These are phyloP conservation scores for Penicillium janthinellum DNA, from an alignment of 2,329 filamentous ascomycete species.

Conservation along the genomic window DNA sequence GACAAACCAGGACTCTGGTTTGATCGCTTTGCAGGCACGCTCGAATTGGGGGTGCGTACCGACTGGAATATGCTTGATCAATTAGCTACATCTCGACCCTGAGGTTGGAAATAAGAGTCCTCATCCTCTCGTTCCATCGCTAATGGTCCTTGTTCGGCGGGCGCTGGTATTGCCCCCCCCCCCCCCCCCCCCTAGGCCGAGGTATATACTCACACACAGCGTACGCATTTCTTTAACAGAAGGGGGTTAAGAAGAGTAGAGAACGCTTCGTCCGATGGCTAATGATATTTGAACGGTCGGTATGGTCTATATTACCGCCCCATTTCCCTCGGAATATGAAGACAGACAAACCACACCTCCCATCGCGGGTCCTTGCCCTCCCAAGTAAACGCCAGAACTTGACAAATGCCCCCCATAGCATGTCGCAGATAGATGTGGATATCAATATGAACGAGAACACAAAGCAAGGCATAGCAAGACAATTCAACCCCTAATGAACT, in stretches of 20 bases:
- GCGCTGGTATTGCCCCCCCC: neutral
- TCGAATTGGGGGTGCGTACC: neutral
- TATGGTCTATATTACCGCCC: constrained; percentile 5
- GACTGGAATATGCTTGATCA: neutral
- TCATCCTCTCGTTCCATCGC: neutral
- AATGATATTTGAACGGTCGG: constrained; percentile 3
- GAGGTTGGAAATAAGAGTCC: neutral
- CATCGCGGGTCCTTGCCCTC: neutral
- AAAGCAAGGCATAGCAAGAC: neutral
- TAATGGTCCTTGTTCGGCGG: neutral
- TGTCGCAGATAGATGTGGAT: constrained; percentile 20
- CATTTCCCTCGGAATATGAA: constrained; percentile 14
- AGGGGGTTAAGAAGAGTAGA: neutral
- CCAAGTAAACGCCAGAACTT: constrained; percentile 18
- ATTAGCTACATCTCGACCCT: neutral
- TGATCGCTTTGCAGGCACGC: neutral
- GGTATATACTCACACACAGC: neutral
- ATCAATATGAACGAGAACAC: constrained; percentile 14
- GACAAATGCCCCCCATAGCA: constrained; percentile 15
- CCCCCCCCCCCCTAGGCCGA: neutral
- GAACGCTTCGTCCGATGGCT: neutral
- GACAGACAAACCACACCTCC: constrained; percentile 13
- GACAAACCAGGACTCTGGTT: neutral
- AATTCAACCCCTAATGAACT: constrained; percentile 1
- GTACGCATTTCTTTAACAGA: neutral